Base-by-base conservation (phyloP, 768 basidiomycete genomes). In the Lactifluus hygrophoroides region DNA sequence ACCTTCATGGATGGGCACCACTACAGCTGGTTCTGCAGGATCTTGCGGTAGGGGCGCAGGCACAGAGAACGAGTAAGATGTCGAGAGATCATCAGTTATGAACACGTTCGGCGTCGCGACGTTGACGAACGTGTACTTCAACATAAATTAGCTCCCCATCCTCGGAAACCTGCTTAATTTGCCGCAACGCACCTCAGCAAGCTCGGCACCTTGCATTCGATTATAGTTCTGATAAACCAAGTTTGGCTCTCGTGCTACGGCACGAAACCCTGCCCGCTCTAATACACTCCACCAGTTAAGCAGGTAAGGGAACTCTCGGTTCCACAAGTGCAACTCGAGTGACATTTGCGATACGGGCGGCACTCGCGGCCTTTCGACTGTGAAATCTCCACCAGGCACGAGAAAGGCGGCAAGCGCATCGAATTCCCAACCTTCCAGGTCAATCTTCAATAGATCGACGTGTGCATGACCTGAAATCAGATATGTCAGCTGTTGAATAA, bases 381-480 rank as follows among this genome's bases (percentile, higher is more conserved):
- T 38, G 23, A 37, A 54, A 5, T 60, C 60, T 34, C 70, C 55
- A 57, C 70, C 76, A 16, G 75, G 70, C 19, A 70, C 65, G 21
- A 80, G 61, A 60, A 80, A 70, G 43, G 72, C 67, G 0, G 69
- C 46, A 44, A 79, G 72, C 1, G 76, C 72, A 14, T 75, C 70
- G 32, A 79, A 79, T 60, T 79, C 77, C 65, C 72, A 74, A 32
- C 77, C 79, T 49, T 79, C 77, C 8, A 80, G 64, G 64, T 79
- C 77, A 59, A 79, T 72, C 66, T 79, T 74, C 64, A 75, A 69
- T 19, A 76, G 64, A 51, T 77, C 74, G 11, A 78, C 71, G 59
- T 70, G 66, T 21, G 46, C 68, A 66, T 75, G 76, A 34, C 62
- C 56, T 51, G 16, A 3, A 13, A 38, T 35, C 16, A 28, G 35